Percentiles rank a stretch among this genome's conserved stretches.
Evolutionary conservation across 176 grass and related monocot genomes (phyloP).

Genomic region (Phoenix dactylifera): DNA sequence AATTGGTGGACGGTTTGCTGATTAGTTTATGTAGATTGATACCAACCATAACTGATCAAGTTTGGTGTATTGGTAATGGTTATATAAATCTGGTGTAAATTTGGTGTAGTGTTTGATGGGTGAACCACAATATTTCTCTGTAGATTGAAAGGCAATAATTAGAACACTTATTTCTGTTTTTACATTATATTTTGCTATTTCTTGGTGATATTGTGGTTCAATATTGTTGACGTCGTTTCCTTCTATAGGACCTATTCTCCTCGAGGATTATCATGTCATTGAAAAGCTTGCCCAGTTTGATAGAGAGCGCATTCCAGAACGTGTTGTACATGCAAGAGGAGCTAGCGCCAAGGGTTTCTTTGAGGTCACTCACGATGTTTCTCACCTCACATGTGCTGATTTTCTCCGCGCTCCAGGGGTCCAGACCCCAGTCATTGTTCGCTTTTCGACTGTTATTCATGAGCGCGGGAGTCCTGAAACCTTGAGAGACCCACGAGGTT

Average conservation of each 20-base stretch:
- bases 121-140: no score
- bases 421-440: slow-evolving; percentile 78
- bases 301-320: slow-evolving; percentile 86
- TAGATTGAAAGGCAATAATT: no score
- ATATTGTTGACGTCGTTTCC: neutral
- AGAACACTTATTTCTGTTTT: no score
- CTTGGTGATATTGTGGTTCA: no score
- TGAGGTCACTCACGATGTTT: slow-evolving; percentile 95
- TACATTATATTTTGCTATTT: no score
- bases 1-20: no score
- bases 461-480: slow-evolving; percentile 95
- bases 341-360: slow-evolving; percentile 99
- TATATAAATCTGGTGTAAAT: no score
- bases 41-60: no score
- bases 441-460: slow-evolving; percentile 99
- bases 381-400: slow-evolving; percentile 86
- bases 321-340: slow-evolving; percentile 84
- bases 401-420: slow-evolving; percentile 77
- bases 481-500: slow-evolving; percentile 85
- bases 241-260: slow-evolving; percentile 66
- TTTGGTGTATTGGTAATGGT: no score
- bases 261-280: slow-evolving; percentile 93
- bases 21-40: no score
- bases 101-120: no score
- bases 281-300: slow-evolving; percentile 96